These are phyloP conservation scores for Bretziella fagacearum DNA, from an alignment of 2,329 filamentous ascomycete genomes.

Conservation along the genomic window DNA sequence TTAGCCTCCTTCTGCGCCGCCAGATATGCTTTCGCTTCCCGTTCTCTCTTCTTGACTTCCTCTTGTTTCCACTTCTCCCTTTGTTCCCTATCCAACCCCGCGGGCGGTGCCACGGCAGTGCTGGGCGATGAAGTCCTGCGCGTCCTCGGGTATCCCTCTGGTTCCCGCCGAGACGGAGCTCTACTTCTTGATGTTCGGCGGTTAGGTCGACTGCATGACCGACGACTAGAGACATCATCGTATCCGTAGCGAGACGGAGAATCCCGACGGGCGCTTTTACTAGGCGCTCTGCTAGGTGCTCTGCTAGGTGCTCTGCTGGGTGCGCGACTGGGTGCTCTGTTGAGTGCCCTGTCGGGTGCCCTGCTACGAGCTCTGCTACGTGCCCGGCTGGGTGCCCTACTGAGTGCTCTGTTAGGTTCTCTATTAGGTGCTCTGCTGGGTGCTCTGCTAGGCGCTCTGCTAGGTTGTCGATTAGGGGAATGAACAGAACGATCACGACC, in stretches of 20 bases:
- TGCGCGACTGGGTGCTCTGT: too few relatives aligned
- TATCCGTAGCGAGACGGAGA: background rate
- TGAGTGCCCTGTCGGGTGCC: too few relatives aligned
- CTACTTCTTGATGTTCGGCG: slow-evolving; percentile 21
- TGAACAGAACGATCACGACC: background rate
- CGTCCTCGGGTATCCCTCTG: slow-evolving; percentile 18
- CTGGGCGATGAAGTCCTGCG: slow-evolving; percentile 29
- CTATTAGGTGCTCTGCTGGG: too few relatives aligned
- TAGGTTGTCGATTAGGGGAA: too few relatives aligned
- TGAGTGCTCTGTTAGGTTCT: too few relatives aligned
- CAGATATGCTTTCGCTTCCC: slow-evolving; percentile 47
- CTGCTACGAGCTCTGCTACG: too few relatives aligned
- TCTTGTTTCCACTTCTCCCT: slow-evolving; percentile 42
- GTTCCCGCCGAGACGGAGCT: slow-evolving; percentile 15
- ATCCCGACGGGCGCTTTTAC: slow-evolving; percentile 22
- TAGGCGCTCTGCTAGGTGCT: slow-evolving; percentile 14
- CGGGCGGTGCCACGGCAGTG: slow-evolving; percentile 22
- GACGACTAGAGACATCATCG: background rate
- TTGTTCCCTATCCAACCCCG: slow-evolving; percentile 29
- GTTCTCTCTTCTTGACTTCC: slow-evolving; percentile 44
- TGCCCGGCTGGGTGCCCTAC: too few relatives aligned
- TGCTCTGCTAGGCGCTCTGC: too few relatives aligned
- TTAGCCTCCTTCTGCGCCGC: slow-evolving; percentile 44
- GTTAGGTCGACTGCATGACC: slow-evolving; percentile 20
- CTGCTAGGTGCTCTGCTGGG: slow-evolving; percentile 2